Base-by-base conservation (phyloP, 1,284 basidiomycete genomes). In the Malassezia japonica region DNA sequence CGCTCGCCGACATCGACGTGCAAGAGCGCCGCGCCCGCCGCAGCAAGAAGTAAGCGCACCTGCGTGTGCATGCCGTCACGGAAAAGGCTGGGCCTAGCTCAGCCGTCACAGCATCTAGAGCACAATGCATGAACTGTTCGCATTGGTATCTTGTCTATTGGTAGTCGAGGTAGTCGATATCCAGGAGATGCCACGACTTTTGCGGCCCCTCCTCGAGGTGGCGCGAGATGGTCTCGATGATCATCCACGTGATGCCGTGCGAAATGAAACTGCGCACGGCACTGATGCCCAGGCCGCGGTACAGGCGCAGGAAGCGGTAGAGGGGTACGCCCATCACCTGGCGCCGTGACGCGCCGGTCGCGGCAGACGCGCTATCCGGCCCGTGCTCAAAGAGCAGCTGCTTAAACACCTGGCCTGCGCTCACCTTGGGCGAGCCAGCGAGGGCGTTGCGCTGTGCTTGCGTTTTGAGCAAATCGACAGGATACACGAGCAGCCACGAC, bases 391-490 rank as follows among this genome's bases (percentile, higher is more conserved):
- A 32, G 69, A 88, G 83, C 13, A 86, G 80, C 43, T 87, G 86
- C 75, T 84, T 78, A 50, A 89, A 78, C 38, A 92, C 78, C 25
- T 86, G 81, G 57, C 76, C 78, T 34, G 63, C 60, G 47, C 82
- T 79, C 53, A 83, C 80, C 57, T 82, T 79, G 38, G 77, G 78
- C 57, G 83, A 80, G 37, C 84, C 84, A 4, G 87, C 84, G 29
- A 94, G 77, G 12, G 86, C 83, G 46, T 89, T 82, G 66, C 90
- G 84, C 70, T 94, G 88, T 29, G 91, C 79, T 70, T 90, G 89
- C 0, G 89, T 92, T 76, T 94, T 94, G 50, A 92, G 86, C 46
- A 88, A 86, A 62, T 62, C 72, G 13, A 75, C 56, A 0, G 70
- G 71, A 42, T 74, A 73, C 37, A 70, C 60, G 23, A 67, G 55